A percentile compares a stretch with the other conserved stretches of the same genome.
phyloP scores from a whole-genome alignment of 2,329 filamentous ascomycete species.

The Kalmusia sp. region DNA sequence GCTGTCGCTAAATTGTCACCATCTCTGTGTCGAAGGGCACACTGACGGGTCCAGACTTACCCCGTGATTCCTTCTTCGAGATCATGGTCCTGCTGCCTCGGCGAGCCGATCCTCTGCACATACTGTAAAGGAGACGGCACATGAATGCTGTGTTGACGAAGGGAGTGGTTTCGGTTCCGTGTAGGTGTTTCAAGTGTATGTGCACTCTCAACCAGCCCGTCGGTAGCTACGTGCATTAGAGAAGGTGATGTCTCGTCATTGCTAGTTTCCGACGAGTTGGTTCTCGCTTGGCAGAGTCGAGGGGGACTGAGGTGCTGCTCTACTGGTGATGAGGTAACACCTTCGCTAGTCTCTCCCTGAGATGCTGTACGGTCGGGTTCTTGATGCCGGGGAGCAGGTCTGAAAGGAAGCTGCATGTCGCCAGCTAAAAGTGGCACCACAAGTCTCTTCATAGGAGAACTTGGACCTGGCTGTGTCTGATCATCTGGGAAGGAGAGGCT shows the following conservation, averaged over 20 bases:
- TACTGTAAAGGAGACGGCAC: slow-evolving; percentile 26
- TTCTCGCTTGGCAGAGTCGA: slow-evolving; percentile 11
- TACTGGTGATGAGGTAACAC: slow-evolving; percentile 15
- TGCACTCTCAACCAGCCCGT: slow-evolving; percentile 22
- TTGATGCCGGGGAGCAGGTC: slow-evolving; percentile 17
- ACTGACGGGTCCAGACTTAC: background rate
- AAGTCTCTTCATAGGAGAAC: slow-evolving; percentile 8
- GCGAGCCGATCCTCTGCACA: slow-evolving; percentile 21
- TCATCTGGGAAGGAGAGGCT: slow-evolving; percentile 4
- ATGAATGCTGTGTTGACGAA: slow-evolving; percentile 16
- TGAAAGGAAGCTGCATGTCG: slow-evolving; percentile 30
- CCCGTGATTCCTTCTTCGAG: slow-evolving; percentile 1
- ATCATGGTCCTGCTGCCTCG: slow-evolving; percentile 8
- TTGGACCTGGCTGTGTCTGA: slow-evolving; percentile 2
- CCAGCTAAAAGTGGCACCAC: slow-evolving; percentile 6
- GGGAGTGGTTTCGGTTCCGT: slow-evolving; percentile 8
- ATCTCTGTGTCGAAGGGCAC: too few species aligned
- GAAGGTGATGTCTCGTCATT: slow-evolving; percentile 7
- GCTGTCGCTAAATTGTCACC: background rate
- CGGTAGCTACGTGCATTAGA: slow-evolving; percentile 14
- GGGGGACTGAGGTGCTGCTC: slow-evolving; percentile 13
- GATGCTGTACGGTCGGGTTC: slow-evolving; percentile 2
- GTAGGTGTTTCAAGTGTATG: slow-evolving; percentile 16
- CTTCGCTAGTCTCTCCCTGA: slow-evolving; percentile 15
- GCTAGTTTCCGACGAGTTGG: slow-evolving; percentile 17